Percentiles rank a stretch among this genome's conserved stretches.
phyloP scores from a whole-genome alignment of 805 yeast genomes.

The Pichia phayaonensis region DNA sequence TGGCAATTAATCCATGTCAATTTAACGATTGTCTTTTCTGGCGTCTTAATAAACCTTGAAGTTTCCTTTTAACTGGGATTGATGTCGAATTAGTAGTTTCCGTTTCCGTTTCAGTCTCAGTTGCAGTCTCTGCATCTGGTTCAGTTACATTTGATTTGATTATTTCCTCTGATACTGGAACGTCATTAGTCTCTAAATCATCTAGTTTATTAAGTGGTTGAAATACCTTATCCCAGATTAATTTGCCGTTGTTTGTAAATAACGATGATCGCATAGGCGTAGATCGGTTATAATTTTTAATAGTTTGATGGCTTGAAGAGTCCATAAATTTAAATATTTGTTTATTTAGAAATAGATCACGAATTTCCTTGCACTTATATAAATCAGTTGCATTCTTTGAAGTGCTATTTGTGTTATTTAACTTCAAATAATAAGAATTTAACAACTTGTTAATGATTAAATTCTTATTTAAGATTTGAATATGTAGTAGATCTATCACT shows the following conservation, averaged over 20 bases:
- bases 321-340: background rate
- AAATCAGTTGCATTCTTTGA: background rate
- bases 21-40: background rate
- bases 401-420: background rate
- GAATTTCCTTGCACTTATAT: background rate
- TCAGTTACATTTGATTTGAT: background rate
- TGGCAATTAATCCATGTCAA: background rate
- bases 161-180: background rate
- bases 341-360: background rate
- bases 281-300: background rate
- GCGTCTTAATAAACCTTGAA: slow-evolving; percentile 8
- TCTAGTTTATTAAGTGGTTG: background rate
- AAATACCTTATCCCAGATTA: background rate
- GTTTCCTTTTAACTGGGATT: slow-evolving; percentile 1
- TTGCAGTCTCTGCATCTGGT: background rate
- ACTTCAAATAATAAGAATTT: background rate
- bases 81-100: background rate
- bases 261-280: background rate
- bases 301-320: background rate
- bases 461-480: slow-evolving; percentile 2
- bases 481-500: background rate
- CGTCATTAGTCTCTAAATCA: background rate
- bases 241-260: background rate
- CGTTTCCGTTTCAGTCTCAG: background rate
- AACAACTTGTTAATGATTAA: slow-evolving; percentile 1